Base-by-base conservation (phyloP, 73 alveolate genomes). In the Loxodes magnus region DNA sequence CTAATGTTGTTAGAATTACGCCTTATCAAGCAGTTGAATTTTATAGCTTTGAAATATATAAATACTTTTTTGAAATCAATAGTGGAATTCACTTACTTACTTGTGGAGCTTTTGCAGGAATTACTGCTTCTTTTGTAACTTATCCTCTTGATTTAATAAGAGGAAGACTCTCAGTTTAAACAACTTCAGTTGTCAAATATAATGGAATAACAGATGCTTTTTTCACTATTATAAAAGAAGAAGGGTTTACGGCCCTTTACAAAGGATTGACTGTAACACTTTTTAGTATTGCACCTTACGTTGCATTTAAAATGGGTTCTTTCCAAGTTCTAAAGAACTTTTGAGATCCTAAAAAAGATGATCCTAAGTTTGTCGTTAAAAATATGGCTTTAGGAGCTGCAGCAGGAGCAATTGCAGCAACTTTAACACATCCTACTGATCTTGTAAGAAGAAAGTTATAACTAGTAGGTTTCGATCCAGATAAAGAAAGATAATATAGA, bases 261-360 rank as follows among this genome's bases (percentile, higher is more conserved):
- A 67, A 43, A 63, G 90, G 90, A 16, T 68, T 78, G 79, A 55
- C 43, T 15, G 71, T 78, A n/a, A 59, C 90, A n/a, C n/a, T n/a
- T n/a, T n/a, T n/a, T n/a, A 83, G 90, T 5, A 67, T 75, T 10
- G 68, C 81, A 14, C 90, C 90, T 10, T 75, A 56, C 28, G 58
- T 75, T 22, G 90, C 74, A 3, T 42, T 77, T 20, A 77, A 77
- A 42, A 77, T 77, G 90, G 54, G 71, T 5, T 21, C 77, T 0
- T 77, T 77, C 43, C 84, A 77, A 49, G 10, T 53, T 9, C 51
- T 77, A 29, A 69, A 59, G 57, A 17, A 44, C 72, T 23, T 61
- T 17, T 71, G 77, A 22, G 64, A 35, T 28, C 56, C 54, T 37
- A 50, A 70, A 33, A n/a, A n/a, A n/a, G n/a, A n/a, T n/a, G 64